A percentile compares a stretch with the other conserved stretches of the same genome.
phyloP scores from a whole-genome alignment of 1,284 basidiomycete genomes.

The Sparassis latifolia region DNA sequence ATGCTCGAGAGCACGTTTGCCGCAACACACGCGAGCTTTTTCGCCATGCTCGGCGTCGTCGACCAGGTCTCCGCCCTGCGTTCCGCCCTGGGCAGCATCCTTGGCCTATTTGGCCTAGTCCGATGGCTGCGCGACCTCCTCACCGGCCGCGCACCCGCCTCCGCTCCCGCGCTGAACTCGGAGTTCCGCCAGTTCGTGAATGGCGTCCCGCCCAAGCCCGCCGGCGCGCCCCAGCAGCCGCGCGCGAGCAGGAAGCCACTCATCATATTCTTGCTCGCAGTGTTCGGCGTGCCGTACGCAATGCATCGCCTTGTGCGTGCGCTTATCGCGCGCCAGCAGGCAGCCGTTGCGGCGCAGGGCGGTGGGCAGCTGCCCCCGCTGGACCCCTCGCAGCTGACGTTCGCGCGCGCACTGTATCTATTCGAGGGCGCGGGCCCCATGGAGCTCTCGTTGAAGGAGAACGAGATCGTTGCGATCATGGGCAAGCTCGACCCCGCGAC shows the following conservation, averaged over 20 bases:
- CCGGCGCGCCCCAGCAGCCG: slow-evolving; percentile 32
- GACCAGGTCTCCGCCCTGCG: slow-evolving; percentile 92
- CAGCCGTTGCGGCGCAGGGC: slow-evolving; percentile 24
- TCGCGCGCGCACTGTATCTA: slow-evolving; percentile 82
- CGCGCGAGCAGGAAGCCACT: slow-evolving; percentile 86
- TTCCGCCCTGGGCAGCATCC: slow-evolving; percentile 89
- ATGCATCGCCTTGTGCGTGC: slow-evolving; percentile 88
- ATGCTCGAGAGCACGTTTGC: slow-evolving; percentile 98
- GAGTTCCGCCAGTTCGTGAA: slow-evolving; percentile 69
- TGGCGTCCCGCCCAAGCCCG: slow-evolving; percentile 53
- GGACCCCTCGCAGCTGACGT: slow-evolving; percentile 74
- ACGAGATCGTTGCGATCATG: slow-evolving; percentile 94
- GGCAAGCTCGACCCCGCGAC: slow-evolving; percentile 72
- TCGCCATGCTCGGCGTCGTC: slow-evolving; percentile 97
- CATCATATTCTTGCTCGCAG: slow-evolving; percentile 91
- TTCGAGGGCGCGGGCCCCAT: slow-evolving; percentile 72
- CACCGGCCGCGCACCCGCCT: slow-evolving; percentile 35
- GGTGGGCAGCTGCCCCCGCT: slow-evolving; percentile 48
- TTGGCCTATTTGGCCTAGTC: slow-evolving; percentile 87
- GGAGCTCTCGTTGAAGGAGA: slow-evolving; percentile 80
- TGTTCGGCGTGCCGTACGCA: slow-evolving; percentile 90
- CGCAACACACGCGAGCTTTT: slow-evolving; percentile 98
- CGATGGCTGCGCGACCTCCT: slow-evolving; percentile 73
- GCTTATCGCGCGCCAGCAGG: slow-evolving; percentile 58
- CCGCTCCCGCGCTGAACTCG: slow-evolving; percentile 34